These are phyloP conservation scores for Hericium rajendrae DNA, from an alignment of 768 basidiomycete species.

Conservation along the genomic window DNA sequence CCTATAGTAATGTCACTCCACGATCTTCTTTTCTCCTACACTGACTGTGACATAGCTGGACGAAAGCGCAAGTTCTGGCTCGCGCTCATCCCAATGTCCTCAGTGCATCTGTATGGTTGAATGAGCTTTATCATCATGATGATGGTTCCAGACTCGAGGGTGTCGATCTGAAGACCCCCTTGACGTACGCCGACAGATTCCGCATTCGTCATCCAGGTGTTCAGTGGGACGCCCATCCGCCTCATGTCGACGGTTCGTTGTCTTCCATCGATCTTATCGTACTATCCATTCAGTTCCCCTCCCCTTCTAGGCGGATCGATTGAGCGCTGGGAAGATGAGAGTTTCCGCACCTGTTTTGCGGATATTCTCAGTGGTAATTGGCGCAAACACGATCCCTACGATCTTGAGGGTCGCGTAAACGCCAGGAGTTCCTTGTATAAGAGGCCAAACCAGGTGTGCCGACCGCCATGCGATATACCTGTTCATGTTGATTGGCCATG, in stretches of 20 bases:
- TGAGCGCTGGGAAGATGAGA: constrained; percentile 24
- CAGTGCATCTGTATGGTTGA: constrained; percentile 46
- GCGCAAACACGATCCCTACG: constrained; percentile 18
- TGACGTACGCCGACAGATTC: constrained; percentile 67
- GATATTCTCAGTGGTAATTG: constrained; percentile 19
- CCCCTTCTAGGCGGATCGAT: constrained; percentile 27
- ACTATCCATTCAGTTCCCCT: constrained; percentile 1
- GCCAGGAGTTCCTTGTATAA: constrained; percentile 28
- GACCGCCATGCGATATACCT: too few relatives aligned
- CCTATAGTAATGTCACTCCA: constrained; percentile 43
- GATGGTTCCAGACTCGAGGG: constrained; percentile 31
- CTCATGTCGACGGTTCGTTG: constrained; percentile 37
- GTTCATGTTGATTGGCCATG: neutral
- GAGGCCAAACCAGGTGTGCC: constrained; percentile 6
- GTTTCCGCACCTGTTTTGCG: constrained; percentile 14
- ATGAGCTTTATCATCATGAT: constrained; percentile 48
- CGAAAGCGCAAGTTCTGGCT: constrained; percentile 52
- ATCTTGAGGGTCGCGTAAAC: constrained; percentile 15
- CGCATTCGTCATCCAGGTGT: constrained; percentile 62
- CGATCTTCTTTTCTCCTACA: neutral
- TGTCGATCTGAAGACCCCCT: constrained; percentile 50
- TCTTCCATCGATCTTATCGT: neutral
- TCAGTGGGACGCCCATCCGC: constrained; percentile 43
- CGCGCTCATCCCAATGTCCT: constrained; percentile 60
- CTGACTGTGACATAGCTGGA: constrained; percentile 28